These are phyloP conservation scores for Coffea canephora DNA, from an alignment of 257 asterid genomes.

Conservation along the genomic window DNA sequence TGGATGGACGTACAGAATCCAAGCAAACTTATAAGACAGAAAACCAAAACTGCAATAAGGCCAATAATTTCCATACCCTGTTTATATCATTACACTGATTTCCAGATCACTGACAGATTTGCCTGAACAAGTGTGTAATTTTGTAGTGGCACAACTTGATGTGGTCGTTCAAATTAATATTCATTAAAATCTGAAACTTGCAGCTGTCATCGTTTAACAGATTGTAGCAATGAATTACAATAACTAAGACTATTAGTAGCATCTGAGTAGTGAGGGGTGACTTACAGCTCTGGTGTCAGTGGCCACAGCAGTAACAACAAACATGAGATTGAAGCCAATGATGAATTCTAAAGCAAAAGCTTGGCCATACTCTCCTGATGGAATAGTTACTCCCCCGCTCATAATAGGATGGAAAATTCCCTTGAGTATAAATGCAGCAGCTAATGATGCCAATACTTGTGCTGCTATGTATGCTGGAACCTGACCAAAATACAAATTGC, in stretches of 20 bases:
- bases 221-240: not conserved
- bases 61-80: not conserved
- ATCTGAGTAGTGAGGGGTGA: not conserved
- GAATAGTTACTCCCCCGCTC: conserved; percentile 88
- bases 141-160: not conserved
- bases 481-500: conserved; percentile 25
- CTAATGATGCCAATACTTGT: conserved; percentile 64
- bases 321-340: conserved; percentile 83
- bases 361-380: conserved; percentile 46
- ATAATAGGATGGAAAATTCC: conserved; percentile 57
- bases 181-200: conserved; percentile 2
- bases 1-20: too few relatives aligned
- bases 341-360: conserved; percentile 83
- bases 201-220: conserved; percentile 12
- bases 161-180: not conserved
- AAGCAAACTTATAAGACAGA: too few relatives aligned
- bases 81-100: not conserved
- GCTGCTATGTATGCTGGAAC: conserved; percentile 77
- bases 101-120: not conserved
- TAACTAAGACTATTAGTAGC: not conserved
- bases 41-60: not conserved
- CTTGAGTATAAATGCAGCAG: conserved; percentile 62
- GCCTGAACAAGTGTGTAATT: not conserved
- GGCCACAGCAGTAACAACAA: conserved; percentile 86
- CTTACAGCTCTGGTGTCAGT: conserved; percentile 94